Base-by-base conservation (phyloP, 2,329 filamentous ascomycete genomes). In the Calonectria leucothoes region DNA sequence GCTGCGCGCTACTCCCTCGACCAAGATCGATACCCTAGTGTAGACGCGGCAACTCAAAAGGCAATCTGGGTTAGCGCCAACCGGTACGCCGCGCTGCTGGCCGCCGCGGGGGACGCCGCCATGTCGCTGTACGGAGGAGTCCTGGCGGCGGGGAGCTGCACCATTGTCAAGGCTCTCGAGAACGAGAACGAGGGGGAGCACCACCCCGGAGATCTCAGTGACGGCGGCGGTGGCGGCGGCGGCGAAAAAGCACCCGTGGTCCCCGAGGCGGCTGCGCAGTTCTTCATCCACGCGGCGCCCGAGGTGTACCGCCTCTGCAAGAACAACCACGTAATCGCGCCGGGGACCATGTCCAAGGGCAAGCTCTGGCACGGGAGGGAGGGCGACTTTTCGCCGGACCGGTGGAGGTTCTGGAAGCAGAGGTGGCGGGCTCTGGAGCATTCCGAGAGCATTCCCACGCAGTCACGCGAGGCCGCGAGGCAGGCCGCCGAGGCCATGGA, bases 401-500 rank as follows among this genome's bases (percentile, higher is more conserved):
- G 64, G 15, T 75, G 72, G 69, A 15, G 7, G 33, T 49, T 42
- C 39, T 75, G 71, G 71, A 66, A 31, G 65, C 39, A 69, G 31
- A 74, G 48, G 57, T 75, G 74, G 74, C 27, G 48, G 2, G 31
- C 1, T 3, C 51, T 74, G 33, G 52, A 39, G 0, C 29, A n/a
- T 2, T 49, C 23, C 6, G 64, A 75, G 35, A 52, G 23, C 8
- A 37, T 72, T 33, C 23, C 72, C 2, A 1, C 15, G 2, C 23
- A 69, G 29, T 49, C 14, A 10, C 39, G 65, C 11, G 23, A 25
- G 2, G 49, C 49, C 12, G 66, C 71, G 15, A 33, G 20, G 12
- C 39, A 61, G 10, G 71, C 74, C 1, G 27, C 57, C 2, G 66
- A 72, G 37, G 64, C 68, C 17, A 75, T 75, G 71, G 20, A 35